Conservation (phyloP, 495 filamentous ascomycete species). For the Aspergillus mulundensis region DNA sequence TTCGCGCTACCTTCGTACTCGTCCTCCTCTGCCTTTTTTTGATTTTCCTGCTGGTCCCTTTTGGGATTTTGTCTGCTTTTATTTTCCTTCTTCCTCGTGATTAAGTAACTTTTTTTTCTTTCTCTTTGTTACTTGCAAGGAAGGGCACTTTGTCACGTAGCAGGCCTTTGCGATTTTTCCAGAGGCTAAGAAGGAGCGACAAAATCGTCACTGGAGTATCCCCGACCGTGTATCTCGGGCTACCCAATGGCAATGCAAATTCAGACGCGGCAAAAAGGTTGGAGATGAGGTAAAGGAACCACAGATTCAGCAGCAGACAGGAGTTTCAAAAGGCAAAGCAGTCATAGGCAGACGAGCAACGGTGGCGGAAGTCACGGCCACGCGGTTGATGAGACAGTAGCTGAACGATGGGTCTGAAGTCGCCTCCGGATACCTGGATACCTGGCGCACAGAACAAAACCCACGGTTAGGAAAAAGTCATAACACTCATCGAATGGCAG, state of each 20-base stretch:
- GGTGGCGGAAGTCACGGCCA: conserved; percentile 21
- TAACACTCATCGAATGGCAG: conserved; percentile 9
- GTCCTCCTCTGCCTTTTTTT: neutral
- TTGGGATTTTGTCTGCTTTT: conserved; percentile 1
- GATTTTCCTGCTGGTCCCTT: conserved; percentile 6
- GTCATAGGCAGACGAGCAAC: conserved; percentile 1
- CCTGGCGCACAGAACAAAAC: conserved; percentile 23
- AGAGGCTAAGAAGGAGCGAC: conserved; percentile 5
- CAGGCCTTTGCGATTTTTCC: conserved; percentile 1
- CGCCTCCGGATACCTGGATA: conserved; percentile 13
- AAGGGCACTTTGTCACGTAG: conserved; percentile 1
- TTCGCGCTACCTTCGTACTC: neutral
- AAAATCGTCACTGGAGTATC: conserved; percentile 7
- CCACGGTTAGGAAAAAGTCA: conserved; percentile 9
- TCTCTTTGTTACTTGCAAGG: conserved; percentile 4
- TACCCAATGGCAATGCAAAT: conserved; percentile 7
- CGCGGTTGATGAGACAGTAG: conserved; percentile 22
- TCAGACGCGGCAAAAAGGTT: conserved; percentile 10
- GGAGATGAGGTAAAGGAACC: conserved; percentile 7
- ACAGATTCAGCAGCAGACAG: conserved; percentile 2
- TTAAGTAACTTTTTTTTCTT: conserved; percentile 2
- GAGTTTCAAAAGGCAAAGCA: conserved; percentile 10
- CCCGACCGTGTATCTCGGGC: conserved; percentile 13
- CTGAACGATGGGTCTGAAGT: conserved; percentile 28
- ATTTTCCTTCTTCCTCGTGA: neutral